A percentile compares a stretch with the other conserved stretches of the same genome.
phyloP scores from a whole-genome alignment of 352 stramenopile genomes.

The Phytophthora nicotianae region DNA sequence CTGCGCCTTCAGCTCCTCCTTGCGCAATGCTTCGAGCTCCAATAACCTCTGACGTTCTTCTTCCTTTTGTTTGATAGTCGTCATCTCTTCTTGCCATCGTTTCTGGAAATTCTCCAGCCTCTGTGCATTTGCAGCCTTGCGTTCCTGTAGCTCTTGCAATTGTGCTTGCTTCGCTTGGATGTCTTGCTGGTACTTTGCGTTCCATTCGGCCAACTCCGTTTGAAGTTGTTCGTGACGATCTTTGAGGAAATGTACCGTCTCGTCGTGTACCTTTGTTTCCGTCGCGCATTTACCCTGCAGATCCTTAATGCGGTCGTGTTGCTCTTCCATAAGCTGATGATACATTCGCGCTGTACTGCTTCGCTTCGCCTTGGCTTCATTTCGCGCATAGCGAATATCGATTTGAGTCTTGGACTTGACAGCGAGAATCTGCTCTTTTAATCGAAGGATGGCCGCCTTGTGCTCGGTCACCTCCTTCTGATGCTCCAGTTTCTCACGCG shows the following conservation, averaged over 20 bases:
- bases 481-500: conserved; percentile 78
- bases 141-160: conserved; percentile 58
- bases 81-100: conserved; percentile 77
- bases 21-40: conserved; percentile 65
- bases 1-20: conserved; percentile 74
- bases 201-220: conserved; percentile 71
- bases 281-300: conserved; percentile 63
- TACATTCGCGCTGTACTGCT: conserved; percentile 79
- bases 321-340: conserved; percentile 79
- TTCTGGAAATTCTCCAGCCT: conserved; percentile 72
- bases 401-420: conserved; percentile 88
- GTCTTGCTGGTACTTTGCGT: conserved; percentile 82
- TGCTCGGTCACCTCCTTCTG: conserved; percentile 79
- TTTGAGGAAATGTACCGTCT: conserved; percentile 81
- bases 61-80: conserved; percentile 71
- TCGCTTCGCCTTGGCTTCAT: conserved; percentile 87
- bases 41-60: conserved; percentile 70
- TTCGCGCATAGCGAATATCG: conserved; percentile 79
- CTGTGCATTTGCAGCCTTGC: conserved; percentile 61
- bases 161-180: conserved; percentile 73
- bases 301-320: conserved; percentile 72
- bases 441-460: conserved; percentile 63
- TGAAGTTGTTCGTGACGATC: conserved; percentile 77
- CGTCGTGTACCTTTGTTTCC: conserved; percentile 76
- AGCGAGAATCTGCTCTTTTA: conserved; percentile 86